phyloP scores from a whole-genome alignment of 495 filamentous ascomycete genomes.

The Talaromyces nanjingensis region DNA sequence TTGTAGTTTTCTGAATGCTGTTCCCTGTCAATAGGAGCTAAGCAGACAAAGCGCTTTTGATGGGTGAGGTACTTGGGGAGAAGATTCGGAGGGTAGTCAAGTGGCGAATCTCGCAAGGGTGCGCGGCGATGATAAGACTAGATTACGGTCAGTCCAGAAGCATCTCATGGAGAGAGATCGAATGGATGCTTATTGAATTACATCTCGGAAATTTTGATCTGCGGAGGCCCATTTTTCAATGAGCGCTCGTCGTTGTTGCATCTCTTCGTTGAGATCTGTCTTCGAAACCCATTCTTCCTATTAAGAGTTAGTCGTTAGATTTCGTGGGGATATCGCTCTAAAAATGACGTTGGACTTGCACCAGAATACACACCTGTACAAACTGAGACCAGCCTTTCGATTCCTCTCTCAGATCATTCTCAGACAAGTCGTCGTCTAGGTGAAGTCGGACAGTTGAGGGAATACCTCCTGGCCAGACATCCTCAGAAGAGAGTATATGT shows the following conservation, averaged over 20 bases:
- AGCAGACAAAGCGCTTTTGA: not conserved
- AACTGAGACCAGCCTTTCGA: not conserved
- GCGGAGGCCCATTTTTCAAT: not conserved
- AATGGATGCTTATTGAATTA: not conserved
- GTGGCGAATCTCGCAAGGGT: not conserved
- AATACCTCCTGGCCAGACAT: not conserved
- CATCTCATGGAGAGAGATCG: not conserved
- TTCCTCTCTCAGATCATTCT: not conserved
- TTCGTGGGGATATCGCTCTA: too few relatives aligned
- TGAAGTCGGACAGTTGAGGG: not conserved
- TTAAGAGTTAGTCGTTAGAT: not conserved
- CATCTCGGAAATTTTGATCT: not conserved
- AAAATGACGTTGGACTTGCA: too few relatives aligned
- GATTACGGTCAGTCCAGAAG: not conserved
- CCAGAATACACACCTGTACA: not conserved
- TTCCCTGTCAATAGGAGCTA: not conserved
- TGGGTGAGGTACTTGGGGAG: not conserved
- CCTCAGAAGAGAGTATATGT: not conserved
- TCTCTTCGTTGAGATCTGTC: not conserved
- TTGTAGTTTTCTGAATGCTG: not conserved
- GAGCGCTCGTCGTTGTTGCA: not conserved
- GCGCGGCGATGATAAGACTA: not conserved
- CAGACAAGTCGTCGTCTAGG: not conserved
- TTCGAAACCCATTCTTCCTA: not conserved
- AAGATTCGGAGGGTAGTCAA: not conserved